A percentile compares a stretch with the other conserved stretches of the same genome.
phyloP scores from a whole-genome alignment of 2,329 filamentous ascomycete species.

The Rosellinia necatrix region DNA sequence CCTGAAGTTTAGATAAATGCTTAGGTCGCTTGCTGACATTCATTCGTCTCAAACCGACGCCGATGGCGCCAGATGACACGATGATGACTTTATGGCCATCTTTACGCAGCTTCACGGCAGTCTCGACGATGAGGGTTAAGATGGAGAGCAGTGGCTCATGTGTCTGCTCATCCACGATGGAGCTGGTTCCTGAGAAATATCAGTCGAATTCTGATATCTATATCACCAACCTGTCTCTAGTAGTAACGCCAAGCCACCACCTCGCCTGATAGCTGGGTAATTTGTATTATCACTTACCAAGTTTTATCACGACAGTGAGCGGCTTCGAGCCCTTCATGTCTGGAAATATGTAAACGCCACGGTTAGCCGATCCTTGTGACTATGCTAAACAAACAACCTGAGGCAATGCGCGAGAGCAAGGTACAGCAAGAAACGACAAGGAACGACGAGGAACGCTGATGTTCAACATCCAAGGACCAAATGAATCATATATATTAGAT shows the following conservation, averaged over 20 bases:
- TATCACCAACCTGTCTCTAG: no score
- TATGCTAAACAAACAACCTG: not conserved
- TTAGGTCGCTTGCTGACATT: conserved; percentile 86
- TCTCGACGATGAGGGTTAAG: conserved; percentile 91
- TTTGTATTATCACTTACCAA: conserved; percentile 63
- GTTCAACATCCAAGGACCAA: no score
- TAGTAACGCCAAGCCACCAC: no score
- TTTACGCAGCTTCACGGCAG: conserved; percentile 81
- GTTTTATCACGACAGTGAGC: conserved; percentile 83
- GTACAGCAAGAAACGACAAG: not conserved
- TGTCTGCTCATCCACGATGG: conserved; percentile 96
- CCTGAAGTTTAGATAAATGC: conserved; percentile 87
- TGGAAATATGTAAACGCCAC: conserved; percentile 42
- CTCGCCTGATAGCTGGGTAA: no score
- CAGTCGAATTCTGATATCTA: not conserved
- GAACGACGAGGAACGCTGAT: not conserved
- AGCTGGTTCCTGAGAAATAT: conserved; percentile 77
- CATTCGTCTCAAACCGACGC: conserved; percentile 89
- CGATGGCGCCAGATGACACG: conserved; percentile 96
- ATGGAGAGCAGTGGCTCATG: conserved; percentile 93
- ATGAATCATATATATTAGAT: conserved; percentile 4
- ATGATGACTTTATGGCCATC: conserved; percentile 95
- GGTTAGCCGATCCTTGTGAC: conserved; percentile 19
- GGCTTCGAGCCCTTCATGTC: conserved; percentile 69
- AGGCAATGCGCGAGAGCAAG: not conserved